Conservation (phyloP, 495 filamentous ascomycete genomes). For the Evansstolkia leycettana region DNA sequence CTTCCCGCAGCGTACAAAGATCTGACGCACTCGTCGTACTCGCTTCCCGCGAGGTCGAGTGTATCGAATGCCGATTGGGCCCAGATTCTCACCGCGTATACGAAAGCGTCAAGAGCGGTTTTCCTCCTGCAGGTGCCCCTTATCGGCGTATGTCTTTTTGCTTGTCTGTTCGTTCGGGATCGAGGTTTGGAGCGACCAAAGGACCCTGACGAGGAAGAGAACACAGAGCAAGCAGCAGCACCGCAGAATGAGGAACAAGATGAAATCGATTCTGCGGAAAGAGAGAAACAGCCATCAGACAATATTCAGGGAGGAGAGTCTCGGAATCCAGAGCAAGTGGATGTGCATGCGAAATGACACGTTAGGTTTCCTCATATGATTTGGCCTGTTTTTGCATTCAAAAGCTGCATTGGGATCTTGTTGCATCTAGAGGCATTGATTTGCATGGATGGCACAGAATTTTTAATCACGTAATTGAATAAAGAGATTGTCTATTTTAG, state of each 20-base stretch:
- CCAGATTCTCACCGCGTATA: slow-evolving; percentile 35
- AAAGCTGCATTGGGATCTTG: too few species aligned
- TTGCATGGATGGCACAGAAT: too few species aligned
- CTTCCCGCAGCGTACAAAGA: slow-evolving; percentile 29
- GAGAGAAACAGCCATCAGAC: background rate
- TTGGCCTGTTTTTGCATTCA: too few species aligned
- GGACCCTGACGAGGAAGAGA: slow-evolving; percentile 27
- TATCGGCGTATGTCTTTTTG: slow-evolving; percentile 39
- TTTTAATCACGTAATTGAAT: too few species aligned
- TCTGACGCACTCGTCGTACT: slow-evolving; percentile 30
- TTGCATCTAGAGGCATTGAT: too few species aligned
- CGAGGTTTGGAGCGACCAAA: slow-evolving; percentile 39
- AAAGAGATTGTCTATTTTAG: too few species aligned
- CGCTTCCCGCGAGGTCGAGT: slow-evolving; percentile 19
- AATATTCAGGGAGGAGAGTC: too few species aligned
- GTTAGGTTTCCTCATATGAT: too few species aligned
- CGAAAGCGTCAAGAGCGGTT: slow-evolving; percentile 37
- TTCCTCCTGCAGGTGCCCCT: slow-evolving; percentile 44
- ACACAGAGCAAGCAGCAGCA: slow-evolving; percentile 13
- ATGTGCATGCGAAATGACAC: too few species aligned
- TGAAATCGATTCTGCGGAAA: background rate
- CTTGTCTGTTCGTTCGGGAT: slow-evolving; percentile 41
- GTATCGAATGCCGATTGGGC: slow-evolving; percentile 25
- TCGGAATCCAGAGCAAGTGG: background rate
- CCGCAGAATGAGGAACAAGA: slow-evolving; percentile 9